Evolutionary conservation across 2,329 filamentous ascomycete species (phyloP), one percentile per base, ranked within the genome.

Genomic region (Uncinocarpus reesii): DNA sequence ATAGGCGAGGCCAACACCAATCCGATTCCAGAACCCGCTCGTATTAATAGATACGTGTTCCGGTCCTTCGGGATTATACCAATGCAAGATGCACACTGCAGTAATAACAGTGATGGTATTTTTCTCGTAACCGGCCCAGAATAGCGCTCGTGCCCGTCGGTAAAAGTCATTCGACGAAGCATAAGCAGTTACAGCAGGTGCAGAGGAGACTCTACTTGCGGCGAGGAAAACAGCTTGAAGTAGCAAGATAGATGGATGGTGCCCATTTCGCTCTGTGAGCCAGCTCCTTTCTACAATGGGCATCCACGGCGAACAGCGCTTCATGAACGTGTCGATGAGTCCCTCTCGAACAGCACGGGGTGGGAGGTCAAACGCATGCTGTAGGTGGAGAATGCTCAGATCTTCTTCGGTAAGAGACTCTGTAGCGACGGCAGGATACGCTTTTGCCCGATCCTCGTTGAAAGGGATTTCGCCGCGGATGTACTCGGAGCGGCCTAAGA

Each of bases 1-100:
- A 56, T 70, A 68, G 1, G 67, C 67, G 21, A 71, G 54, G 1
- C 66, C 67, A 16, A 67, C 63, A 31, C 65, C 65, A 21, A 70
- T 64, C 18, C 66, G 61, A 24, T 68, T 57, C 69, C 69, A 71
- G 50, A 71, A 71, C 8, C 65, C 63, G 47, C 68, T 70, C 0
- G 65, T 70, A 50, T 71, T 66, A 6, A 67, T 60, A 8, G 67
- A 70, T 13, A 65, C 58, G 44, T 63, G 61, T 43, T 64, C 62
- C 1, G 62, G 62, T 0, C 62, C 62, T 45, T 62, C 60, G 1
- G 62, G 61, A 43, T 62, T 63, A 46, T 60, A 63, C 62, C 62
- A 64, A 48, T 64, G 62, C 41, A 64, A 38, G 16, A 64, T 58
- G 21, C 55, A 59, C 8, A 61, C 58, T 3, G 62, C 59, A n/a